Percentiles rank a stretch among this genome's conserved stretches.
These are phyloP conservation scores for Cydonia oblonga DNA, from an alignment of 331 rosid species.

Conservation along the genomic window DNA sequence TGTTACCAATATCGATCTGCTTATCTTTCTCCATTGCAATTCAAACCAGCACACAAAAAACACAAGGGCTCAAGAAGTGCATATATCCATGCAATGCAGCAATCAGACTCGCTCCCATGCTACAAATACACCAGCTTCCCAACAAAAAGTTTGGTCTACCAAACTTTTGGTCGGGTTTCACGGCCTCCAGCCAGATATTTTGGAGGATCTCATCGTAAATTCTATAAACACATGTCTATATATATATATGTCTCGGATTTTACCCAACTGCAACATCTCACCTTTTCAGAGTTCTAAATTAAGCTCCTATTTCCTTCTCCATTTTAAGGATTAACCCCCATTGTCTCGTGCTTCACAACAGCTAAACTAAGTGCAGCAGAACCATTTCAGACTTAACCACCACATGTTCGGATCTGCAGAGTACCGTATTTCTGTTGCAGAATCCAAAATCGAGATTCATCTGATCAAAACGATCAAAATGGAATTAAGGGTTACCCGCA, in stretches of 20 bases:
- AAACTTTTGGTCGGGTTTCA: not conserved
- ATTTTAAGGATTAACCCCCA: not conserved
- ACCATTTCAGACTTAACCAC: not conserved
- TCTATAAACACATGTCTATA: not conserved
- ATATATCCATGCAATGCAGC: slow-evolving; percentile 1
- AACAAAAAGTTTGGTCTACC: slow-evolving; percentile 2
- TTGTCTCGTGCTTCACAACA: not conserved
- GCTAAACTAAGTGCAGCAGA: not conserved
- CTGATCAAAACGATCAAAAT: not conserved
- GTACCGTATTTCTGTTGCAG: not conserved
- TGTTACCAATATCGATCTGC: not conserved
- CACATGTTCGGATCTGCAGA: not conserved
- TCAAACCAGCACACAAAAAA: not conserved
- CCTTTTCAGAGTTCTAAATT: not conserved
- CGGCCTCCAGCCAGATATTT: not conserved
- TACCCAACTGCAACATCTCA: not conserved
- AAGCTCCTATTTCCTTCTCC: not conserved
- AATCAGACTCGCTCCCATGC: not conserved
- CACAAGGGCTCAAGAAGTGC: not conserved
- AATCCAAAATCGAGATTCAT: not conserved
- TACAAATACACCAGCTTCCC: not conserved
- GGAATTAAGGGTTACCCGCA: not conserved
- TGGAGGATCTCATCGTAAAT: not conserved
- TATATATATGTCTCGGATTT: not conserved
- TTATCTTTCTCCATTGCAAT: slow-evolving; percentile 4